Conservation (phyloP, 805 yeast species). For the Candida peoriensis region DNA sequence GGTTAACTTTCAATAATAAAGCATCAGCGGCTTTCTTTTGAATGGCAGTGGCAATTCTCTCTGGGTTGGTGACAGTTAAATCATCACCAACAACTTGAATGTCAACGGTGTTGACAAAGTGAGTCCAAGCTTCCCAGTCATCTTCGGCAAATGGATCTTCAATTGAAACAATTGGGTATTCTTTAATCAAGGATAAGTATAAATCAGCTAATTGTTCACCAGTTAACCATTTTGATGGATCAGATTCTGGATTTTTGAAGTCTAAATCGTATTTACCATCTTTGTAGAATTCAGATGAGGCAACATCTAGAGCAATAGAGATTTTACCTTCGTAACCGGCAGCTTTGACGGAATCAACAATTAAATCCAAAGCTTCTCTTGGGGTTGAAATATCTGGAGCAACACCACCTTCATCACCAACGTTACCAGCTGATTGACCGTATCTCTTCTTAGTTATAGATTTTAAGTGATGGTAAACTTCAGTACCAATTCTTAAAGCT, state of each 20-base stretch:
- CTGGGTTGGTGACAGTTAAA: constrained; percentile 97
- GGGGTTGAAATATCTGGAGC: constrained; percentile 97
- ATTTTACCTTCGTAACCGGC: constrained; percentile 96
- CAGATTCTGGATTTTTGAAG: constrained; percentile 96
- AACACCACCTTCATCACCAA: constrained; percentile 99
- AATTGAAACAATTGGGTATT: constrained; percentile 96
- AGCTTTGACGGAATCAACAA: constrained; percentile 78
- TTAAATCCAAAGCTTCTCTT: constrained; percentile 95
- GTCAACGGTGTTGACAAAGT: constrained; percentile 70
- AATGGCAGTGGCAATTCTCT: constrained; percentile 90
- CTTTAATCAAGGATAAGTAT: constrained; percentile 73
- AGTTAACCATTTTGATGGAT: constrained; percentile 83
- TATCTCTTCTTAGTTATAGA: constrained; percentile 87
- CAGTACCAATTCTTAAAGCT: constrained; percentile 95
- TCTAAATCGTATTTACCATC: constrained; percentile 97
- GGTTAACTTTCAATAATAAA: constrained; percentile 95
- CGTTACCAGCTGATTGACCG: constrained; percentile 99
- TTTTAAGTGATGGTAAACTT: constrained; percentile 97
- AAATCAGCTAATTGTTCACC: constrained; percentile 83
- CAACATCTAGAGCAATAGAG: constrained; percentile 91
- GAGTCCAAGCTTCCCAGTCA: constrained; percentile 98
- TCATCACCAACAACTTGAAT: constrained; percentile 97
- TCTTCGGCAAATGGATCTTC: constrained; percentile 99
- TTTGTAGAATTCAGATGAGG: constrained; percentile 96
- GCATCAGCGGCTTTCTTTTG: constrained; percentile 95